phyloP scores from a whole-genome alignment of 805 yeast species.

The Starmerella cellae region DNA sequence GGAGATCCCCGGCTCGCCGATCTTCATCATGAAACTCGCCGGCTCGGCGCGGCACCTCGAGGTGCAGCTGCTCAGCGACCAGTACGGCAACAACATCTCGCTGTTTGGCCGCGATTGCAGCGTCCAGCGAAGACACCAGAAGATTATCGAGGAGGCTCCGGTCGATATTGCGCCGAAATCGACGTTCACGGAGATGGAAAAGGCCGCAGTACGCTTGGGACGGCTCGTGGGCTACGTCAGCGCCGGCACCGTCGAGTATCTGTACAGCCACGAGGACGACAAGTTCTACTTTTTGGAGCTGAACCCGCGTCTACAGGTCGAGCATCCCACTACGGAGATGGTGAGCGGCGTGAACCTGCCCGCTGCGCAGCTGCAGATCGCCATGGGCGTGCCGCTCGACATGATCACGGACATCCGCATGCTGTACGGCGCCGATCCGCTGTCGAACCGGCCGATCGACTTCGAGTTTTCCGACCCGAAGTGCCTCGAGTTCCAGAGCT shows the following conservation, averaged over 20 bases:
- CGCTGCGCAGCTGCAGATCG: constrained; percentile 95
- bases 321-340: constrained; percentile 99
- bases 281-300: constrained; percentile 92
- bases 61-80: constrained; percentile 95
- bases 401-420: constrained; percentile 85
- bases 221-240: constrained; percentile 94
- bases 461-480: constrained; percentile 69
- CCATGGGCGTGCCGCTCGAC: constrained; percentile 98
- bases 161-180: constrained; percentile 82
- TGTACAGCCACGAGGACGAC: constrained; percentile 86
- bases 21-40: constrained; percentile 93
- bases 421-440: constrained; percentile 92
- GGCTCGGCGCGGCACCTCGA: constrained; percentile 97
- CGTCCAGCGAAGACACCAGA: constrained; percentile 98
- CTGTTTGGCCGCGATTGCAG: constrained; percentile 98
- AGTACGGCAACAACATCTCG: constrained; percentile 94
- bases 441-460: constrained; percentile 77
- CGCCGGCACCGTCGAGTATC: constrained; percentile 97
- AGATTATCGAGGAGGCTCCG: constrained; percentile 98
- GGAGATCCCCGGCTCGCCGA: constrained; percentile 98
- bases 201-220: constrained; percentile 95
- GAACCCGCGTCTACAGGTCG: constrained; percentile 97
- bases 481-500: constrained; percentile 67
- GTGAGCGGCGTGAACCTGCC: constrained; percentile 97
- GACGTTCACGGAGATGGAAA: constrained; percentile 84